Percentiles rank a stretch among this genome's conserved stretches.
These are phyloP conservation scores for Plectosphaerella cucumerina DNA, from an alignment of 2,329 filamentous ascomycete genomes.

Conservation along the genomic window DNA sequence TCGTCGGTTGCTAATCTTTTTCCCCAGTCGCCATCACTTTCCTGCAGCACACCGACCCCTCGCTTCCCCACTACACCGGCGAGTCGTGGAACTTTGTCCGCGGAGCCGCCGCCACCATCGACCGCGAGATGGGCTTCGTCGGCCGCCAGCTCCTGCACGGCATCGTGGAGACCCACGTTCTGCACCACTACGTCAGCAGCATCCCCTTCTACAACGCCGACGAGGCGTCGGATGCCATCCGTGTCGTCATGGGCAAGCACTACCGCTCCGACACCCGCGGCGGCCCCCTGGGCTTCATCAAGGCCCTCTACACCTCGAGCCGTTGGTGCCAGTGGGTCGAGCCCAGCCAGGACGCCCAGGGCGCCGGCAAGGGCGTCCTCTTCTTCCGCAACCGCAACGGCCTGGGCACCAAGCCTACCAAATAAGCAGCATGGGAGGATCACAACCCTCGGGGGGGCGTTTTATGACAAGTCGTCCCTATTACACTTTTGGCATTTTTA, in stretches of 20 bases:
- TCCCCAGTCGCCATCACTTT: constrained; percentile 87
- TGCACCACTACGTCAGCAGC: constrained; percentile 94
- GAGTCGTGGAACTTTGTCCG: constrained; percentile 90
- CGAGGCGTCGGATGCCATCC: constrained; percentile 51
- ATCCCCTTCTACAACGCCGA: constrained; percentile 79
- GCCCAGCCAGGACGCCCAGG: constrained; percentile 75
- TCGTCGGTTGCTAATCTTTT: neutral
- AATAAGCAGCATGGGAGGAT: no score
- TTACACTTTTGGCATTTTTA: neutral
- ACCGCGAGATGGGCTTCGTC: constrained; percentile 95
- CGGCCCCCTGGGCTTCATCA: constrained; percentile 78
- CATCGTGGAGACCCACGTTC: constrained; percentile 95
- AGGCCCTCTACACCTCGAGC: constrained; percentile 73
- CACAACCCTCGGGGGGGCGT: no score
- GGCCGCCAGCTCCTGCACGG: constrained; percentile 88
- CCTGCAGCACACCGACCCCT: constrained; percentile 94
- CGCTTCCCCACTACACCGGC: constrained; percentile 85
- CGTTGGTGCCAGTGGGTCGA: constrained; percentile 97
- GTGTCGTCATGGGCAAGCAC: constrained; percentile 90
- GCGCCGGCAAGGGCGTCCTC: constrained; percentile 76
- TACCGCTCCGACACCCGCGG: constrained; percentile 80
- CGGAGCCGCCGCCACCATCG: constrained; percentile 91
- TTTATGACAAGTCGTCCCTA: no score
- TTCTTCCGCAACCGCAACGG: constrained; percentile 97
- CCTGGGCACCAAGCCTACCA: constrained; percentile 46